Conservation (phyloP, 345 rosid genomes). For the Salix koriyanagi region DNA sequence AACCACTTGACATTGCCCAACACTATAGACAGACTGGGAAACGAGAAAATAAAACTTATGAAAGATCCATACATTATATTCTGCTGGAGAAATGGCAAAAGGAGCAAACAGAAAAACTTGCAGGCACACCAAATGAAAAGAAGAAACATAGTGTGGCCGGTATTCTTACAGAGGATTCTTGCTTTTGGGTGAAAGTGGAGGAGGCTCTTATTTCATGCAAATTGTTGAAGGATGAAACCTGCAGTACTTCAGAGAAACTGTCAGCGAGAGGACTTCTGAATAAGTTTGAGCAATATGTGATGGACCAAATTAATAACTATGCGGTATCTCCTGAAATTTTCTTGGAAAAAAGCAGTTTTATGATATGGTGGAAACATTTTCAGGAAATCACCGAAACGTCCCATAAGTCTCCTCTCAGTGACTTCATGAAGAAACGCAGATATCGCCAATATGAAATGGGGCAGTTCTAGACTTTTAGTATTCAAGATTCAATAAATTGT, state of each 20-base stretch:
- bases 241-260: constrained; percentile 3
- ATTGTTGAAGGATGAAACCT: constrained; percentile 6
- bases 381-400: constrained; percentile 19
- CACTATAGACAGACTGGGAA: constrained; percentile 28
- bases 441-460: constrained; percentile 31
- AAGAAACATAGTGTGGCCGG: constrained; percentile 24
- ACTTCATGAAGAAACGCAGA: constrained; percentile 34
- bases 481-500: not conserved
- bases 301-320: constrained; percentile 33
- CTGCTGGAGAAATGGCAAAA: constrained; percentile 49
- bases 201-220: constrained; percentile 42
- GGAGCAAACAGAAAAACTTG: not conserved
- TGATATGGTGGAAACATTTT: constrained; percentile 64
- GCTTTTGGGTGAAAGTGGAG: constrained; percentile 82
- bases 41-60: constrained; percentile 26
- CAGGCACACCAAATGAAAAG: not conserved
- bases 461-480: not conserved
- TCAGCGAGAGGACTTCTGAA: constrained; percentile 5
- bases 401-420: constrained; percentile 21
- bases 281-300: constrained; percentile 38
- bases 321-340: constrained; percentile 69
- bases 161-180: constrained; percentile 52
- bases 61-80: constrained; percentile 48
- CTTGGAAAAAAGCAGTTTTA: constrained; percentile 51
- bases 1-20: constrained; percentile 79